Conservation (phyloP, 495 filamentous ascomycete genomes). For the Trichoderma gamsii region DNA sequence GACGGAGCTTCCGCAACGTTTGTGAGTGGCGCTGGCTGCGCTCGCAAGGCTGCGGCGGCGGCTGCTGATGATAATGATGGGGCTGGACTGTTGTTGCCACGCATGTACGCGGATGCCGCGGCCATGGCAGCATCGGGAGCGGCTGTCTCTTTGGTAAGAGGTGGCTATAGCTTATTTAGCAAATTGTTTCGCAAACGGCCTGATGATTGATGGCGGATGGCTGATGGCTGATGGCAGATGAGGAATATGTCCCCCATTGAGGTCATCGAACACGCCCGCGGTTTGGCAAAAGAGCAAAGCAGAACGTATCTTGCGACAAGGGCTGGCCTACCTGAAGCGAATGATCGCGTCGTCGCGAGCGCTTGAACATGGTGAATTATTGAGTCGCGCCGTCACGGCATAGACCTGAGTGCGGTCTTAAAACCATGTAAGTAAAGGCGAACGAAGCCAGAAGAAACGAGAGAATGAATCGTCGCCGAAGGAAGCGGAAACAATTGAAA, state of each 20-base stretch:
- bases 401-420: not conserved
- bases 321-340: not conserved
- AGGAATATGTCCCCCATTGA: not conserved
- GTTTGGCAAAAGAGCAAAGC: not conserved
- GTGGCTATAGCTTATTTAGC: slow-evolving; percentile 33
- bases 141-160: slow-evolving; percentile 53
- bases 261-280: not conserved
- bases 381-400: not conserved
- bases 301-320: not conserved
- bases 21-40: slow-evolving; percentile 67
- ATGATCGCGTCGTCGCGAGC: slow-evolving; percentile 2
- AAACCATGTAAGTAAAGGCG: not conserved
- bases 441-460: not conserved
- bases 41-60: slow-evolving; percentile 75
- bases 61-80: slow-evolving; percentile 71
- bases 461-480: not conserved
- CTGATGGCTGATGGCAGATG: not conserved
- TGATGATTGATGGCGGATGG: not conserved
- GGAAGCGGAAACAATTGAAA: not conserved
- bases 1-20: slow-evolving; percentile 77
- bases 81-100: slow-evolving; percentile 52
- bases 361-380: not conserved
- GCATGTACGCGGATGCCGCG: slow-evolving; percentile 73
- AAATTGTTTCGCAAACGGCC: not conserved
- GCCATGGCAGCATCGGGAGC: slow-evolving; percentile 68